A percentile compares a stretch with the other conserved stretches of the same genome.
Evolutionary conservation across 2,329 filamentous ascomycete genomes (phyloP).

Genomic region (Colletotrichum liaoningense): DNA sequence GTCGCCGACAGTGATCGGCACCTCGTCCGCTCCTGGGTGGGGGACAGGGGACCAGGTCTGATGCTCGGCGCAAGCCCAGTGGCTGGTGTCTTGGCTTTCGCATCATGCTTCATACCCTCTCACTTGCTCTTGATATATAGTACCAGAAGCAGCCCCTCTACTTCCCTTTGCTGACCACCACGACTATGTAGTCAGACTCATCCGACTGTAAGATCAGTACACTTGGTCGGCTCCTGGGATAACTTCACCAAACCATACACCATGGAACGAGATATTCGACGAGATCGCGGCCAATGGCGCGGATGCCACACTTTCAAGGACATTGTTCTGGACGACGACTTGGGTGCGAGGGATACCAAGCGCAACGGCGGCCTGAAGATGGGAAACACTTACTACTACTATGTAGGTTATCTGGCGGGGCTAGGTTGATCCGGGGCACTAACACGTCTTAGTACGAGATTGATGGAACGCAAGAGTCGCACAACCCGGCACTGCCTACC

Average conservation of each 20-base stretch:
- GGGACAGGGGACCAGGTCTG: slow-evolving; percentile 14
- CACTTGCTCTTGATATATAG: slow-evolving; percentile 19
- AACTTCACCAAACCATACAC: slow-evolving; percentile 84
- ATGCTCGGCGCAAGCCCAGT: slow-evolving; percentile 31
- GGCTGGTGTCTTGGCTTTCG: slow-evolving; percentile 29
- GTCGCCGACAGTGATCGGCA: slow-evolving; percentile 20
- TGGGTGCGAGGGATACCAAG: slow-evolving; percentile 59
- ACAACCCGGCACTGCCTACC: slow-evolving; percentile 77
- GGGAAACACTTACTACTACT: slow-evolving; percentile 96
- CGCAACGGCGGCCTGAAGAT: slow-evolving; percentile 87
- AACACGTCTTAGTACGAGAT: slow-evolving; percentile 76
- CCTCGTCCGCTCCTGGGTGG: slow-evolving; percentile 14
- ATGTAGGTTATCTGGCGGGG: slow-evolving; percentile 67
- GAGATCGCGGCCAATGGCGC: slow-evolving; percentile 82
- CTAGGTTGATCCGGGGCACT: slow-evolving; percentile 3
- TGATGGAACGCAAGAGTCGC: slow-evolving; percentile 80
- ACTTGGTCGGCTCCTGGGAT: slow-evolving; percentile 93
- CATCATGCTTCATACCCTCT: slow-evolving; percentile 21
- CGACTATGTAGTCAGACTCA: slow-evolving; percentile 64
- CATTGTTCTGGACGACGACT: slow-evolving; percentile 83
- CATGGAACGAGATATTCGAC: slow-evolving; percentile 83
- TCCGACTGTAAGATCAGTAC: slow-evolving; percentile 74
- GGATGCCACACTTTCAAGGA: slow-evolving; percentile 89
- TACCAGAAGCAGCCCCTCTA: background rate
- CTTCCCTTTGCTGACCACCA: slow-evolving; percentile 40